These are phyloP conservation scores for Acanthamoeba castellanii DNA, from an alignment of 208 protist genomes.

Conservation along the genomic window DNA sequence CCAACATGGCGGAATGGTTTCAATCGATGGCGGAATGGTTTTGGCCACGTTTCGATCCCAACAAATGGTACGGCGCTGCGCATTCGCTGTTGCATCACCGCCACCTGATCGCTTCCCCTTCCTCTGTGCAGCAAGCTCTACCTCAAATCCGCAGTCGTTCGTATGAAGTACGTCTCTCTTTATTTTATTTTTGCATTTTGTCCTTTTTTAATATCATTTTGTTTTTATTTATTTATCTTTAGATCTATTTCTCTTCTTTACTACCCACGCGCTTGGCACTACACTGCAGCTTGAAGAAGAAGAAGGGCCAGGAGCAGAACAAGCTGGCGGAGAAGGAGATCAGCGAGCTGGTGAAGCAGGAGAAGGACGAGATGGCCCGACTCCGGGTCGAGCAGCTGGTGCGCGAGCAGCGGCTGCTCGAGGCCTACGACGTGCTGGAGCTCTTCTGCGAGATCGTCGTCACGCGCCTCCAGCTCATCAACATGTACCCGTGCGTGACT, in stretches of 20 bases:
- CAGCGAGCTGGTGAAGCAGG: conserved; percentile 17
- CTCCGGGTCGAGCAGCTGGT: conserved; percentile 24
- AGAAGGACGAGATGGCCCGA: conserved; percentile 46
- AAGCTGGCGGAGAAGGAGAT: conserved; percentile 60
- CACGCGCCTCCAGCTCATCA: not conserved
- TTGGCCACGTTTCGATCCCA: not conserved
- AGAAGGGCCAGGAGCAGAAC: conserved; percentile 60
- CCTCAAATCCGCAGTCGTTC: conserved; percentile 17
- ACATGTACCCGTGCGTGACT: conserved; percentile 25
- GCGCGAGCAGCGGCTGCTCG: not conserved
- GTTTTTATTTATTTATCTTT: not conserved
- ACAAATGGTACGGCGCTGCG: not conserved
- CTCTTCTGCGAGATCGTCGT: conserved; percentile 51
- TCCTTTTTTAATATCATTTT: not conserved
- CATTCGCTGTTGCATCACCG: not conserved
- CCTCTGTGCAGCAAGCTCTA: not conserved
- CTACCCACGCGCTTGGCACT: not conserved
- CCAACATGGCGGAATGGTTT: not conserved
- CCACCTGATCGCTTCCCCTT: not conserved
- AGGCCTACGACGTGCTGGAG: conserved; percentile 51
- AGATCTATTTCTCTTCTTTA: not conserved
- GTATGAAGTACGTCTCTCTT: not conserved
- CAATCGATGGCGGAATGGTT: not conserved
- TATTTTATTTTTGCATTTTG: not conserved
- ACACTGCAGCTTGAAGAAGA: conserved; percentile 40